Evolutionary conservation across 164 flowering plant species (phyloP).

Genomic region (Akebia trifoliata): DNA sequence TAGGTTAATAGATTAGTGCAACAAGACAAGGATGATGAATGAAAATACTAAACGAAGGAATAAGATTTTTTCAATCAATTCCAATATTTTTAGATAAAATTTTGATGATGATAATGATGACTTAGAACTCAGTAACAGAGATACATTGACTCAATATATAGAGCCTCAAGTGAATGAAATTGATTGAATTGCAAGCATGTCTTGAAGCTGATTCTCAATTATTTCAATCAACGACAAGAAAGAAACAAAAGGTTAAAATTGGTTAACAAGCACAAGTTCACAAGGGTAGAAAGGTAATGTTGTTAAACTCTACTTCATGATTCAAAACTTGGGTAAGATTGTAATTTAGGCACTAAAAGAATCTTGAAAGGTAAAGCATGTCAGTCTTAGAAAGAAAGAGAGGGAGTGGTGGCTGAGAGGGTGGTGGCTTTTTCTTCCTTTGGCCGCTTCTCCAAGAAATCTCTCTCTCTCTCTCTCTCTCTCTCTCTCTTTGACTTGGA

Average conservation of each 20-base stretch:
- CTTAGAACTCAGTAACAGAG: too few species aligned
- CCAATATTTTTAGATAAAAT: too few species aligned
- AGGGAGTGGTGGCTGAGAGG: background rate
- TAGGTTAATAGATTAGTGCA: too few species aligned
- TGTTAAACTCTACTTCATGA: background rate
- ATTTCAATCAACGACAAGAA: too few species aligned
- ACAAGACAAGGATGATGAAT: too few species aligned
- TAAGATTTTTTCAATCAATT: too few species aligned
- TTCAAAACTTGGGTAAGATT: background rate
- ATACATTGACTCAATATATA: too few species aligned
- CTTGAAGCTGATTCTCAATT: too few species aligned
- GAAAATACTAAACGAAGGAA: too few species aligned
- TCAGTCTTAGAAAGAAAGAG: slow-evolving; percentile 11
- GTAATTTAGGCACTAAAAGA: slow-evolving; percentile 9
- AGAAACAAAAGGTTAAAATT: background rate
- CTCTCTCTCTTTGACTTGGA: slow-evolving; percentile 41
- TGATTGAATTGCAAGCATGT: too few species aligned
- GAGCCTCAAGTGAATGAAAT: too few species aligned
- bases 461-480: background rate
- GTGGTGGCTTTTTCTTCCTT: slow-evolving; percentile 34
- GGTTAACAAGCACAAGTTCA: background rate
- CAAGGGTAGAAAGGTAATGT: background rate
- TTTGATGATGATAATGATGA: too few species aligned
- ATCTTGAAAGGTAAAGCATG: slow-evolving; percentile 34
- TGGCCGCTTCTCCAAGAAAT: slow-evolving; percentile 33